Conservation (phyloP, 1,284 basidiomycete genomes). For the Cystobasidium slooffiae region DNA sequence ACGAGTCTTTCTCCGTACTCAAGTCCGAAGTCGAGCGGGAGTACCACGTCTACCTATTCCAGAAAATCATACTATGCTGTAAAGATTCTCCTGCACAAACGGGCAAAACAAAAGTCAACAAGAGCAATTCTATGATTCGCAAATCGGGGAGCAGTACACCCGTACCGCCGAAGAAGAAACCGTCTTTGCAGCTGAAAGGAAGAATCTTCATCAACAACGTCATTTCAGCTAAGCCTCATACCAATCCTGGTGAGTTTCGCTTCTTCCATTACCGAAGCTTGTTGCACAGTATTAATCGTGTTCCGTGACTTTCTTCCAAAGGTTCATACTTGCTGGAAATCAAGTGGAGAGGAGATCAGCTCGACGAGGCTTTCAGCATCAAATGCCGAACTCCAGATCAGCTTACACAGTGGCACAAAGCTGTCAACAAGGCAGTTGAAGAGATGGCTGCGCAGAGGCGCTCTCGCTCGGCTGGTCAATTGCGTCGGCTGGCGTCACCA, state of each 20-base stretch:
- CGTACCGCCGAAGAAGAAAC: slow-evolving; percentile 28
- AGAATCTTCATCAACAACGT: slow-evolving; percentile 98
- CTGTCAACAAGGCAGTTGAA: slow-evolving; percentile 83
- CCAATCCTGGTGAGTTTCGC: slow-evolving; percentile 50
- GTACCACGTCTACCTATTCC: slow-evolving; percentile 98
- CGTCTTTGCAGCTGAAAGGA: slow-evolving; percentile 80
- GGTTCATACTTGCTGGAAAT: slow-evolving; percentile 67
- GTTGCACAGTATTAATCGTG: slow-evolving; percentile 19
- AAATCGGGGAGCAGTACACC: slow-evolving; percentile 60
- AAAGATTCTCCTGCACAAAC: slow-evolving; percentile 70
- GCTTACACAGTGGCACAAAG: slow-evolving; percentile 86
- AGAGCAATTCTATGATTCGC: slow-evolving; percentile 52
- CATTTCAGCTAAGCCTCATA: slow-evolving; percentile 69
- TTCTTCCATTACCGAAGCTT: slow-evolving; percentile 58
- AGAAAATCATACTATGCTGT: slow-evolving; percentile 98
- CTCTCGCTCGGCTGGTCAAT: slow-evolving; percentile 43
- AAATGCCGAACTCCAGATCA: slow-evolving; percentile 92
- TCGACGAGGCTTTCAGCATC: slow-evolving; percentile 84
- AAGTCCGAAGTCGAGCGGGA: slow-evolving; percentile 96
- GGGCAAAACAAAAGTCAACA: slow-evolving; percentile 58
- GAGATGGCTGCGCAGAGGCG: slow-evolving; percentile 65
- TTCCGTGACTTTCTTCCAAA: slow-evolving; percentile 15
- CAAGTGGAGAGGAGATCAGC: slow-evolving; percentile 83
- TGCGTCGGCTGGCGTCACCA: slow-evolving; percentile 49
- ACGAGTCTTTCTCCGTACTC: slow-evolving; percentile 93